Percentiles rank a stretch among this genome's conserved stretches.
Evolutionary conservation across 345 rosid genomes (phyloP).

Genomic region (Aquilaria malaccensis): DNA sequence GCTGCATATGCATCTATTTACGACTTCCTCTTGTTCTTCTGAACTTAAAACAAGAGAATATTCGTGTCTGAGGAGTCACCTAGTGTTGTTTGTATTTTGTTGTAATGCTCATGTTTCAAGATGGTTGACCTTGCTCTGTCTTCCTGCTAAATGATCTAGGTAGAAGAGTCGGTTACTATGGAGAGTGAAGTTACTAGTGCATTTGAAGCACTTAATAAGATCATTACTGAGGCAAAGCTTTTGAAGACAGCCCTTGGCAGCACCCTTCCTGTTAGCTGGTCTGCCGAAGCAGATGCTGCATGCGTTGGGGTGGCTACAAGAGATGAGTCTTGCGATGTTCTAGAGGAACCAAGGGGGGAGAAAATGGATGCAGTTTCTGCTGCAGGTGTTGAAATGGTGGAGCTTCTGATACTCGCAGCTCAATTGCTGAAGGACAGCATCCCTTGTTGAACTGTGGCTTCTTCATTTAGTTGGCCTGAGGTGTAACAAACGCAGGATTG

Average conservation of each 20-base stretch:
- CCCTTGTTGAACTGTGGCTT: neutral
- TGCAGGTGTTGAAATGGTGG: conserved; percentile 97
- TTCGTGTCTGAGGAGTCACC: conserved; percentile 6
- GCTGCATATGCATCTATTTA: conserved; percentile 1
- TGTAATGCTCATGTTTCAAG: too few species aligned
- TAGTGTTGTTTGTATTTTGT: conserved; percentile 3
- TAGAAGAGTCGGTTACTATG: conserved; percentile 33
- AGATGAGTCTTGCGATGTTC: conserved; percentile 9
- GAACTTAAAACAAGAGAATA: neutral
- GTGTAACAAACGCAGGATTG: too few species aligned
- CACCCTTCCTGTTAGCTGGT: conserved; percentile 88
- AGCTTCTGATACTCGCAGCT: conserved; percentile 78
- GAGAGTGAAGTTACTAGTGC: conserved; percentile 25
- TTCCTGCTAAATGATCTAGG: conserved; percentile 25
- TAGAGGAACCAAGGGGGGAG: conserved; percentile 30
- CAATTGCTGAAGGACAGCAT: conserved; percentile 40
- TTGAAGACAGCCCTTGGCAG: conserved; percentile 90
- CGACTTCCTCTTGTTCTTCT: neutral
- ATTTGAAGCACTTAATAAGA: conserved; percentile 42
- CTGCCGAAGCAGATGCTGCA: conserved; percentile 53
- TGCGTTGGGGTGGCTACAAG: conserved; percentile 23
- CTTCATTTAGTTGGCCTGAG: too few species aligned
- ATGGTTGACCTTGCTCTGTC: too few species aligned
- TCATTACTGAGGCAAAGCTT: conserved; percentile 63
- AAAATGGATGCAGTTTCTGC: conserved; percentile 71